Base-by-base conservation (phyloP, 2,329 filamentous ascomycete genomes). In the Pyrenochaeta sp. region DNA sequence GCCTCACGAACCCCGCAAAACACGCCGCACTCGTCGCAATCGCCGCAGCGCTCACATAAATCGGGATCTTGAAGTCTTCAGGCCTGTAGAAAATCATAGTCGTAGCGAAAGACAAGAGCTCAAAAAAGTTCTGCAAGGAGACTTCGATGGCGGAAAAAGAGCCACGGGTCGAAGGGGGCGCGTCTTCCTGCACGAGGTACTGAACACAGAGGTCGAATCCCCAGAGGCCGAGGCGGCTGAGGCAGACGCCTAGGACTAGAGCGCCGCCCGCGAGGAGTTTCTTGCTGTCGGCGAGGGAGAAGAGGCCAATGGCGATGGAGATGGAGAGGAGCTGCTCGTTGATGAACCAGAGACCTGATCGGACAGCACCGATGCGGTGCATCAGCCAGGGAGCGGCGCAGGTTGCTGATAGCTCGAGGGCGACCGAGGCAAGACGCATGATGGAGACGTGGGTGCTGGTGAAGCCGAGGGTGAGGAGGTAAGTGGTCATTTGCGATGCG, bases 321-420 rank as follows among this genome's bases (percentile, higher is more conserved):
- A 83, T 49, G 32, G 79, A 84, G 3, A 74, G 43, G n/a, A 86
- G 73, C 61, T 90, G 86, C 81, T 84, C 88, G 41, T 80, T 84
- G 7, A 86, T 62, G 50, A 83, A 84, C 88, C 88, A 91, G 3
- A 90, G 75, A 0, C 87, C 88, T 0, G 81, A 77, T n/a, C 88
- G 74, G 6, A 89, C 74, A 1, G 75, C 61, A 15, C 76, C 75
- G 5, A 78, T 76, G 3, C 60, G 64, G 2, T 55, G 56, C 75
- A 84, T 84, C 10, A 86, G 61, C 41, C 72, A 69, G 0, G 85
- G 85, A 0, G 79, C 82, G 0, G 79, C 61, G 76, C 81, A 85
- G 0, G 85, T 88, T 0, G 85, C 83, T 6, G 73, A 72, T 3
- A 88, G 68, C 61, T 88, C 85, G 35, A 83, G 77, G 3, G 76